phyloP scores from a whole-genome alignment of 495 filamentous ascomycete genomes.

The Cryomyces antarcticus region DNA sequence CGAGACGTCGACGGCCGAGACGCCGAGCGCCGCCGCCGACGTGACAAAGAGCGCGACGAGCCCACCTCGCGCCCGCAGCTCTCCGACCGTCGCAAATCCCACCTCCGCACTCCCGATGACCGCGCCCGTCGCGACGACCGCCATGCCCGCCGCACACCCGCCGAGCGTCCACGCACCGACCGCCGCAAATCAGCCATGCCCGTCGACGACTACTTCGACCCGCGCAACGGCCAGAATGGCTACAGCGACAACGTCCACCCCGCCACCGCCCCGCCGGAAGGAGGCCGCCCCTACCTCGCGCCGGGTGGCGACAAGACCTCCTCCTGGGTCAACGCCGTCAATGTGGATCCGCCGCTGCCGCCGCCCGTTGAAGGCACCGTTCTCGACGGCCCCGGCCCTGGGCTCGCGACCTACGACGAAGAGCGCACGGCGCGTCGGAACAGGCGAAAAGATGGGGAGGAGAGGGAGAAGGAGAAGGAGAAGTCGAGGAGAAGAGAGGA shows the following conservation, averaged over 20 bases:
- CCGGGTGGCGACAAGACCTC: constrained; percentile 32
- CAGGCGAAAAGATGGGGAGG: not conserved
- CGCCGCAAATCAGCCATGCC: constrained; percentile 9
- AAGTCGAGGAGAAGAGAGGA: not conserved
- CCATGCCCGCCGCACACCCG: constrained; percentile 4
- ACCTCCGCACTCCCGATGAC: constrained; percentile 8
- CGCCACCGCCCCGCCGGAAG: constrained; percentile 1
- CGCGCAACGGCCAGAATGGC: constrained; percentile 15
- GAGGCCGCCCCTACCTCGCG: constrained; percentile 12
- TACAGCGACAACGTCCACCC: not conserved
- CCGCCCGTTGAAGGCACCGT: constrained; percentile 34
- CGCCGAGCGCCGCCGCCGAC: constrained; percentile 7
- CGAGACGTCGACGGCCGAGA: constrained; percentile 2
- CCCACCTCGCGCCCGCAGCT: constrained; percentile 9
- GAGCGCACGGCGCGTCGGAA: not conserved
- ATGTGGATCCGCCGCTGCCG: constrained; percentile 35
- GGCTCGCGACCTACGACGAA: not conserved
- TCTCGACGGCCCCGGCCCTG: constrained; percentile 24
- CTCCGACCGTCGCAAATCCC: constrained; percentile 3
- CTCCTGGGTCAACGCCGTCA: constrained; percentile 37
- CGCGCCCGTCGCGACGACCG: constrained; percentile 9
- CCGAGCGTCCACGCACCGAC: constrained; percentile 2
- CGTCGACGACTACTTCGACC: constrained; percentile 22
- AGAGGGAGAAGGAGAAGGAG: constrained; percentile 1
- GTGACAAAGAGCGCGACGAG: constrained; percentile 6